Conservation (phyloP, 305 asterid genomes). For the Rubia peregrina region DNA sequence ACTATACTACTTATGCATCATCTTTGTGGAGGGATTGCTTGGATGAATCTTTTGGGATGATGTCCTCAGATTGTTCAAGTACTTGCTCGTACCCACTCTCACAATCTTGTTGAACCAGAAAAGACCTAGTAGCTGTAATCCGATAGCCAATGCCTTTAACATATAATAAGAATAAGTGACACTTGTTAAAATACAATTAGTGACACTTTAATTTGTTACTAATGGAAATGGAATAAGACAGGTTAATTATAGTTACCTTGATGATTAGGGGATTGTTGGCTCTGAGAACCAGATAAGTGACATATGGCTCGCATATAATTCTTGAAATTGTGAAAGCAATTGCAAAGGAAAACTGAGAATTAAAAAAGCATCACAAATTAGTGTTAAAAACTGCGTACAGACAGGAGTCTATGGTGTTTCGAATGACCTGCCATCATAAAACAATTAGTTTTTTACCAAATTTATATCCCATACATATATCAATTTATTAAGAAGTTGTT, state of each 20-base stretch:
- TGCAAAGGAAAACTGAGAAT: constrained; percentile 56
- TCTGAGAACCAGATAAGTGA: constrained; percentile 52
- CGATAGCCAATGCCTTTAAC: constrained; percentile 64
- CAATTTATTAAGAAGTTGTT: too few species aligned
- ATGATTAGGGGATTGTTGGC: constrained; percentile 46
- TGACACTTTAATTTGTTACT: not conserved
- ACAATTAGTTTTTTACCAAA: too few species aligned
- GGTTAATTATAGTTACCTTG: not conserved
- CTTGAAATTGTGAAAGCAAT: constrained; percentile 59
- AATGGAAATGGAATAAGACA: not conserved
- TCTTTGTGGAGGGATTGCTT: constrained; percentile 3
- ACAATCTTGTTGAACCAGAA: constrained; percentile 83
- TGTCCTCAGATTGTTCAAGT: constrained; percentile 23
- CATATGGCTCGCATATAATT: constrained; percentile 74
- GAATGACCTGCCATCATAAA: too few species aligned
- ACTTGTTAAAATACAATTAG: not conserved
- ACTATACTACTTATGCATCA: not conserved
- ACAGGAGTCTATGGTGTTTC: too few species aligned
- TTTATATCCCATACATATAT: too few species aligned
- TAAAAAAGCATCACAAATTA: not conserved
- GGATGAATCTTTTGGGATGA: constrained; percentile 12
- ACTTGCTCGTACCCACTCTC: constrained; percentile 57
- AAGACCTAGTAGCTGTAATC: constrained; percentile 65
- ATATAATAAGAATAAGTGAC: not conserved
- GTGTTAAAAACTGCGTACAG: not conserved